phyloP scores from a whole-genome alignment of 1,139 yeast species.

The Blastobotrys niveus region DNA sequence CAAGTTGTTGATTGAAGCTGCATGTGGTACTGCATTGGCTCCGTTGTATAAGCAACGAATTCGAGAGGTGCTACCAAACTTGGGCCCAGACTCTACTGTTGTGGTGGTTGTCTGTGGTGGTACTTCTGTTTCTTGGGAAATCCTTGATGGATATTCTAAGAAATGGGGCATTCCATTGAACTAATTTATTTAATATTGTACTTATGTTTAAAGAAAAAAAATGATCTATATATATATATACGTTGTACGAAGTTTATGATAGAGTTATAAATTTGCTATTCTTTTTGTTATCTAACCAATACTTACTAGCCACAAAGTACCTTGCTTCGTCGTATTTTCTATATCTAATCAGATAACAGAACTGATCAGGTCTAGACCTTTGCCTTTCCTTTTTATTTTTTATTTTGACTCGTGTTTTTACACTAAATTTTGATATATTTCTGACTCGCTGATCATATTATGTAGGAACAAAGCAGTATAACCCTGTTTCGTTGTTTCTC shows the following conservation, averaged over 20 bases:
- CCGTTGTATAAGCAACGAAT: constrained; percentile 40
- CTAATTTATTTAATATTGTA: constrained; percentile 7
- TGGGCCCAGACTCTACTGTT: constrained; percentile 25
- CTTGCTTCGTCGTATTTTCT: no score
- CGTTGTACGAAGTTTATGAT: neutral
- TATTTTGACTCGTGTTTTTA: no score
- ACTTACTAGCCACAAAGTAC: no score
- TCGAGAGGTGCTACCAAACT: constrained; percentile 25
- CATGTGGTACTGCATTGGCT: constrained; percentile 68
- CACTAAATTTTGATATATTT: no score
- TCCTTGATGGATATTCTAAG: constrained; percentile 27
- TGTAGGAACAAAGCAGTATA: no score
- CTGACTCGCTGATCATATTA: no score
- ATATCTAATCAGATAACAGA: no score
- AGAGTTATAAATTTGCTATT: neutral
- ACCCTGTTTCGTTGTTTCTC: no score
- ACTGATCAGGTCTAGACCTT: no score
- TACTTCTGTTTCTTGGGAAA: constrained; percentile 29
- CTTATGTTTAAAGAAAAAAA: neutral
- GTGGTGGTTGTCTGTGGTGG: constrained; percentile 36
- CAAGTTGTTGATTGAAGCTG: constrained; percentile 58
- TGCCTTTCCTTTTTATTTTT: no score
- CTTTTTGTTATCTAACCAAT: no score
- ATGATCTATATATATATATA: no score
- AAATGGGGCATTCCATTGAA: constrained; percentile 14